Evolutionary conservation across 495 filamentous ascomycete genomes (phyloP), one percentile per base, ranked within the genome.

Genomic region (Penicillium egyptiacum): DNA sequence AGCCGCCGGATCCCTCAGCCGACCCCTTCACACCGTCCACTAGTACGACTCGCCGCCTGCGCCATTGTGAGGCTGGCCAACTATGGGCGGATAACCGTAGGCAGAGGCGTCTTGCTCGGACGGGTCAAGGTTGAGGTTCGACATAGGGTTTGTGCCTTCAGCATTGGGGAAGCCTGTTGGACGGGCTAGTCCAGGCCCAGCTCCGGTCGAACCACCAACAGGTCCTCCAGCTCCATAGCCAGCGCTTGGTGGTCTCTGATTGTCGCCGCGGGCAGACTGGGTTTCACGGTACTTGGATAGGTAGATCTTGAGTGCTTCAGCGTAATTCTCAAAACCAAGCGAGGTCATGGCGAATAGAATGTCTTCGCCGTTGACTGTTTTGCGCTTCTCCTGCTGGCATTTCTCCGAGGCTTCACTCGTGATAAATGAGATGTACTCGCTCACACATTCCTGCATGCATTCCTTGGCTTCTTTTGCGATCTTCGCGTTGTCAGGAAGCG

Each of bases 401-500:
- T 98, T 98, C 74, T 98, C 94, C 55, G 94, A 97, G 11, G 95
- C 94, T 83, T 98, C 94, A 72, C 92, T 97, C 26, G 94, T 98
- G 74, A 98, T 98, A 79, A 98, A 98, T 17, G 93, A 97, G 79
- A 98, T 98, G 75, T 98, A 98, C 81, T 98, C 94, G 87, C 92
- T 97, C 58, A 98, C 94, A 67, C 94, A 98, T 77, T 98, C 94
- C 73, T 98, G 94, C 94, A 98, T 98, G 76, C 94, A 98, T 71
- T 98, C 94, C 72, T 98, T 98, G 31, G 94, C 94, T 73, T 98
- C 94, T 68, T 98, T 98, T 41, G 94, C 94, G 60, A 98, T 98
- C 80, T 98, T 98, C 54, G 94, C 94, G 72, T 98, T 98, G 61
- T 98, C 95, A 16, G 94, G 94, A 23, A 98, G 79, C 3, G 94